Evolutionary conservation across 2,329 filamentous ascomycete genomes (phyloP).

Genomic region (Colletotrichum salicis): DNA sequence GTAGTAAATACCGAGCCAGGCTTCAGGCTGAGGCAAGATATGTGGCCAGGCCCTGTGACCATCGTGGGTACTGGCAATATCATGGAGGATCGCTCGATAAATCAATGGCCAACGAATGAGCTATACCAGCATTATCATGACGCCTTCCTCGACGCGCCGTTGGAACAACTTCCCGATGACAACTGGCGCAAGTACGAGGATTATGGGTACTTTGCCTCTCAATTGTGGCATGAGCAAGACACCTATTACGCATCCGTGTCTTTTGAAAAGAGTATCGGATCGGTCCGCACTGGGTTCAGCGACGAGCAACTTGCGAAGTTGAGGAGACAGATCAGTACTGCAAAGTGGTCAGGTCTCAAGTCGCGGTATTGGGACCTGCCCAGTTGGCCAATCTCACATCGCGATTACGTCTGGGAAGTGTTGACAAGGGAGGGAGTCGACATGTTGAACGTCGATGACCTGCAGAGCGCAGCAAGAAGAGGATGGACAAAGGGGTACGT

Average conservation of each 20-base stretch:
- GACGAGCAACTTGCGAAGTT: slow-evolving; percentile 54
- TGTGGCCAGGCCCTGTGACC: slow-evolving; percentile 63
- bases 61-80: slow-evolving; percentile 73
- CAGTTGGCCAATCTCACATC: slow-evolving; percentile 61
- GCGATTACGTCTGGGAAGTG: slow-evolving; percentile 66
- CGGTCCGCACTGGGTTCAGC: slow-evolving; percentile 58
- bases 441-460: slow-evolving; percentile 69
- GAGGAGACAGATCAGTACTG: slow-evolving; percentile 56
- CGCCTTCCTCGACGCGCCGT: slow-evolving; percentile 73
- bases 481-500: slow-evolving; percentile 6
- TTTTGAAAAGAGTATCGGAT: slow-evolving; percentile 65
- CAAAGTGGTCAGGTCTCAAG: slow-evolving; percentile 62
- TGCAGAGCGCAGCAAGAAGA: slow-evolving; percentile 44
- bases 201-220: too few species aligned
- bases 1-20: slow-evolving; percentile 45
- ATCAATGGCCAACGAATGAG: slow-evolving; percentile 61
- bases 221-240: slow-evolving; percentile 13
- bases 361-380: slow-evolving; percentile 71
- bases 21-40: neutral
- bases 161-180: slow-evolving; percentile 50
- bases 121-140: slow-evolving; percentile 64
- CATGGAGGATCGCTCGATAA: slow-evolving; percentile 48
- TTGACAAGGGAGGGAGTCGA: slow-evolving; percentile 66
- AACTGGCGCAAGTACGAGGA: neutral
- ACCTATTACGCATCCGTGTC: slow-evolving; percentile 72